These are phyloP conservation scores for Xerocomellus intermedius DNA, from an alignment of 768 basidiomycete genomes.

Conservation along the genomic window DNA sequence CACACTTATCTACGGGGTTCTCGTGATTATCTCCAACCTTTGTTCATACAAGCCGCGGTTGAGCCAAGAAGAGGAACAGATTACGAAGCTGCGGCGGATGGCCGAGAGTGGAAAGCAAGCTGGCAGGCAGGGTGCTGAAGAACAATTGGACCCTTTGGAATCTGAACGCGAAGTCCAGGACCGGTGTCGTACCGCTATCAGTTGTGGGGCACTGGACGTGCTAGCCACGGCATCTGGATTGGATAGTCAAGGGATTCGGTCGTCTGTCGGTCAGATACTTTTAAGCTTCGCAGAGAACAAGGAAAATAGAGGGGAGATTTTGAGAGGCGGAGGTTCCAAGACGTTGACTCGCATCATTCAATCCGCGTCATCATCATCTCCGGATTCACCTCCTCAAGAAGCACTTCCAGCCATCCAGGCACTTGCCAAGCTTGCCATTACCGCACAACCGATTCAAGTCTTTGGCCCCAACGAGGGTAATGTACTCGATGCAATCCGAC, in stretches of 20 bases:
- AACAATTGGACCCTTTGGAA: constrained; percentile 45
- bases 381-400: constrained; percentile 25
- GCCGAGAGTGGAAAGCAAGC: constrained; percentile 46
- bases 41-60: constrained; percentile 67
- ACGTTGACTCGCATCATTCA: constrained; percentile 58
- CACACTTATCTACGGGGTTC: constrained; percentile 73
- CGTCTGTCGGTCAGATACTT: constrained; percentile 57
- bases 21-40: constrained; percentile 74
- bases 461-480: constrained; percentile 83
- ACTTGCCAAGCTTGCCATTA: constrained; percentile 90
- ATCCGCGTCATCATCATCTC: constrained; percentile 38
- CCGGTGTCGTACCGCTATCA: constrained; percentile 56
- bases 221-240: constrained; percentile 55
- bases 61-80: constrained; percentile 78
- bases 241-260: constrained; percentile 65
- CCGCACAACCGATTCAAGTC: constrained; percentile 84
- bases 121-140: constrained; percentile 29
- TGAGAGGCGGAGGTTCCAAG: constrained; percentile 79
- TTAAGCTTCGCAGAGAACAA: constrained; percentile 76
- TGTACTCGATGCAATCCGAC: constrained; percentile 79
- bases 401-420: constrained; percentile 74
- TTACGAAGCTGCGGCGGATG: constrained; percentile 78
- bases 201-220: constrained; percentile 62
- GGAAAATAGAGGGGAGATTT: constrained; percentile 69
- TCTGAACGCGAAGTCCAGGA: constrained; percentile 63